Percentiles rank a stretch among this genome's conserved stretches.
Conservation (phyloP, 2,329 filamentous ascomycete genomes). For the Ophiostoma sp. region DNA sequence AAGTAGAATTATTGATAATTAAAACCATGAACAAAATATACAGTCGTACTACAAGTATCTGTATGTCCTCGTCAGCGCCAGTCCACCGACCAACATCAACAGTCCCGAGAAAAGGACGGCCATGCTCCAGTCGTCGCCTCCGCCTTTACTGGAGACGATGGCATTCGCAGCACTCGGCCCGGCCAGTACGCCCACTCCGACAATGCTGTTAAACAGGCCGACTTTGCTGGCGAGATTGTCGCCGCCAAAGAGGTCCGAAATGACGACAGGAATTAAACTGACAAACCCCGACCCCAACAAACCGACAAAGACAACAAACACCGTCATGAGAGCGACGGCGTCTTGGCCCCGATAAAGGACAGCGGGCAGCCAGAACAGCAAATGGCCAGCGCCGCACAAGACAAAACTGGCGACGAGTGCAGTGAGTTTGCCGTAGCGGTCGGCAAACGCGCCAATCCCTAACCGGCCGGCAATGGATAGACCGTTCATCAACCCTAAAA, state of each 20-base stretch:
- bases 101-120: not conserved
- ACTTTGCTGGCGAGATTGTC: not conserved
- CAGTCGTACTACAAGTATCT: not conserved
- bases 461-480: not conserved
- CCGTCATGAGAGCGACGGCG: not conserved
- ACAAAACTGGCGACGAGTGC: not conserved
- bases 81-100: not conserved
- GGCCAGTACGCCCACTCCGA: not conserved
- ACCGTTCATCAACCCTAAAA: not conserved
- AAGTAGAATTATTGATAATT: too few relatives aligned
- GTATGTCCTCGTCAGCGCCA: not conserved
- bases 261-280: not conserved
- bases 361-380: constrained; percentile 6
- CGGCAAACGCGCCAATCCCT: not conserved
- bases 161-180: constrained; percentile 6
- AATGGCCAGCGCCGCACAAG: not conserved
- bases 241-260: not conserved
- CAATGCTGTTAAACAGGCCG: constrained; percentile 12
- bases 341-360: not conserved
- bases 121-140: constrained; percentile 3
- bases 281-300: not conserved
- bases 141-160: not conserved
- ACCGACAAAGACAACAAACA: constrained; percentile 1
- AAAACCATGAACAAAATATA: too few relatives aligned
- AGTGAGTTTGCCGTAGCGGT: constrained; percentile 1